Evolutionary conservation across 1,139 yeast genomes (phyloP).

Genomic region (Taphrina communis): DNA sequence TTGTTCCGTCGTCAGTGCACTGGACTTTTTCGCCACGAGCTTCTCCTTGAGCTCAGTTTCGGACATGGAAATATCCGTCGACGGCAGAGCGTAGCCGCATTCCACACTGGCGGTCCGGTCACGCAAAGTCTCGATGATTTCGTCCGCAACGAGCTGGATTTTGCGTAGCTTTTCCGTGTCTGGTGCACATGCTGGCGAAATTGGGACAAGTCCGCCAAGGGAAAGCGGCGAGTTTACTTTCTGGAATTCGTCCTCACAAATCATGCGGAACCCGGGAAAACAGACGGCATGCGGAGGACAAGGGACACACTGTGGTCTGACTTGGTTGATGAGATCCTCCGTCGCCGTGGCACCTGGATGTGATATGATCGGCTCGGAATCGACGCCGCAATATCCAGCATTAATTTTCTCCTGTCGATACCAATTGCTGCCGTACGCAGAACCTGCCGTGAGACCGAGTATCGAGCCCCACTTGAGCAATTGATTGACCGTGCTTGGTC

Average conservation of each 20-base stretch:
- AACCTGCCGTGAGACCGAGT: slow-evolving; percentile 19
- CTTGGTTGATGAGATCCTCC: slow-evolving; percentile 45
- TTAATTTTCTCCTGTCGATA: slow-evolving; percentile 50
- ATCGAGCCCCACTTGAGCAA: slow-evolving; percentile 7
- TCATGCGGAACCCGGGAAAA: slow-evolving; percentile 62
- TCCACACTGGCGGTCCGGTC: slow-evolving; percentile 69
- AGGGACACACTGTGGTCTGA: slow-evolving; percentile 69
- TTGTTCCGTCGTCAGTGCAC: slow-evolving; percentile 69
- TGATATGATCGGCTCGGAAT: slow-evolving; percentile 41
- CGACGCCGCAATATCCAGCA: slow-evolving; percentile 53
- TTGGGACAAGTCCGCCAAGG: slow-evolving; percentile 64
- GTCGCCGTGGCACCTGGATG: slow-evolving; percentile 32
- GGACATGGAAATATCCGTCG: slow-evolving; percentile 48
- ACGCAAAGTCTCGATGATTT: slow-evolving; percentile 70
- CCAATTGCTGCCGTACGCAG: slow-evolving; percentile 47
- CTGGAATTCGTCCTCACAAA: slow-evolving; percentile 73
- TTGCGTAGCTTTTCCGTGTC: slow-evolving; percentile 76
- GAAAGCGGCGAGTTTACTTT: slow-evolving; percentile 64
- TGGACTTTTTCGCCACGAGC: slow-evolving; percentile 50
- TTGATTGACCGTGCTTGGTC: slow-evolving; percentile 29
- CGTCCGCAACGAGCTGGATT: slow-evolving; percentile 68
- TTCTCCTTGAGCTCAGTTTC: slow-evolving; percentile 49
- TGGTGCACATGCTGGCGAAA: slow-evolving; percentile 70
- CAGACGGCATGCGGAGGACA: slow-evolving; percentile 88
- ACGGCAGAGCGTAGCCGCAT: slow-evolving; percentile 59